Conservation (phyloP, 352 stramenopile genomes). For the Pythium periplocum region DNA sequence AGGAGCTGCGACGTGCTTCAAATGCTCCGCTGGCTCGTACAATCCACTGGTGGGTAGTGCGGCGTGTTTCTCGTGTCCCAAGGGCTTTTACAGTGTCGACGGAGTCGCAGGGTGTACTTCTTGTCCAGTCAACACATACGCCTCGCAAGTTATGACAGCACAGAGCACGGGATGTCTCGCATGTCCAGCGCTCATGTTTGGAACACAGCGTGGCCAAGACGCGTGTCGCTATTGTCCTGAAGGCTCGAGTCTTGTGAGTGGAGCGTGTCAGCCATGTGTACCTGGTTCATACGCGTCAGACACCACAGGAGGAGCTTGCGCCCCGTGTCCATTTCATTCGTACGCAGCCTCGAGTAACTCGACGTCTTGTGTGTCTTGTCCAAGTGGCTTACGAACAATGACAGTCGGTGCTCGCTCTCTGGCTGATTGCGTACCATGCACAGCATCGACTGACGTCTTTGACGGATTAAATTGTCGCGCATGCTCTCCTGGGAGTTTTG, state of each 20-base stretch:
- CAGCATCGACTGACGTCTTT: neutral
- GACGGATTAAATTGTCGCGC: neutral
- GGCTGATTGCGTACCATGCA: neutral
- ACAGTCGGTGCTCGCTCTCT: neutral
- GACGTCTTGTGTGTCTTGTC: slow-evolving; percentile 10
- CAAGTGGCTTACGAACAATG: neutral
- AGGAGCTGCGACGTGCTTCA: slow-evolving; percentile 26
- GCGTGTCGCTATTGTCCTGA: slow-evolving; percentile 21
- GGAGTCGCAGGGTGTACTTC: slow-evolving; percentile 24
- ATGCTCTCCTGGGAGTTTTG: slow-evolving; percentile 6
- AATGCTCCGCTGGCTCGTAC: slow-evolving; percentile 44
- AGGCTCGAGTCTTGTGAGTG: slow-evolving; percentile 21
- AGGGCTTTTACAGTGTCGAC: slow-evolving; percentile 54
- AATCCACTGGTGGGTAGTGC: slow-evolving; percentile 30
- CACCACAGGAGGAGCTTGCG: slow-evolving; percentile 25
- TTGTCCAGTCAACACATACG: slow-evolving; percentile 54
- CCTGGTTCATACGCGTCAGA: slow-evolving; percentile 29
- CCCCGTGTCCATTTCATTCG: slow-evolving; percentile 34
- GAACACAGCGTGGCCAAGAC: slow-evolving; percentile 24
- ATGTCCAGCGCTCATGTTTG: slow-evolving; percentile 36
- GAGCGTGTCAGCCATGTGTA: slow-evolving; percentile 28
- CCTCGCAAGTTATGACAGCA: slow-evolving; percentile 13
- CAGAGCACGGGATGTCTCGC: slow-evolving; percentile 18
- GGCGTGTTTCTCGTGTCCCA: slow-evolving; percentile 42
- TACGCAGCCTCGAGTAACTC: slow-evolving; percentile 23